A percentile compares a stretch with the other conserved stretches of the same genome.
These are phyloP conservation scores for Fusarium neocosmosporiellum DNA, from an alignment of 2,329 filamentous ascomycete genomes.

Conservation along the genomic window DNA sequence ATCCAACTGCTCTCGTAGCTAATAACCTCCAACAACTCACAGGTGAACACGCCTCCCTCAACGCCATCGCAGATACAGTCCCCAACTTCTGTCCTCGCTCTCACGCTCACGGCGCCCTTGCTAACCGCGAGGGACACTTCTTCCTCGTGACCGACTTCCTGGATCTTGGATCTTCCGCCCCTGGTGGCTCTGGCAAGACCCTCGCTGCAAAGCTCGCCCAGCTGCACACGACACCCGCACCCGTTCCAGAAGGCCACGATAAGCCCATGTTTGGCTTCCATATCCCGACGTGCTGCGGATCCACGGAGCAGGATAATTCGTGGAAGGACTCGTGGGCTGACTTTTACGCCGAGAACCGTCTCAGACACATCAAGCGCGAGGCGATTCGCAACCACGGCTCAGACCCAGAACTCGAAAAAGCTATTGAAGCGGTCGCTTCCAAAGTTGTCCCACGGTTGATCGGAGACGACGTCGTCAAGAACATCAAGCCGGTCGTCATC, in stretches of 20 bases:
- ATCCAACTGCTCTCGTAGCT: slow-evolving; percentile 1
- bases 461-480: slow-evolving; percentile 72
- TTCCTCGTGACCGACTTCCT: slow-evolving; percentile 85
- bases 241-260: slow-evolving; percentile 67
- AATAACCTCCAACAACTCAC: slow-evolving; percentile 15
- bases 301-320: slow-evolving; percentile 83
- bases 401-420: slow-evolving; percentile 69
- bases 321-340: slow-evolving; percentile 82
- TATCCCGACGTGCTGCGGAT: slow-evolving; percentile 85
- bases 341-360: slow-evolving; percentile 83
- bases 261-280: slow-evolving; percentile 84
- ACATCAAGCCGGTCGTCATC: slow-evolving; percentile 80
- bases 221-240: slow-evolving; percentile 81
- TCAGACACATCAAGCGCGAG: slow-evolving; percentile 72
- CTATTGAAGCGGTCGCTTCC: slow-evolving; percentile 73
- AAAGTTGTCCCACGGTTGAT: slow-evolving; percentile 82
- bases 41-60: slow-evolving; percentile 87
- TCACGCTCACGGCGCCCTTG: slow-evolving; percentile 75
- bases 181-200: slow-evolving; percentile 61
- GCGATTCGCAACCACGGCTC: slow-evolving; percentile 70
- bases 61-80: slow-evolving; percentile 78
- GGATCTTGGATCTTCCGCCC: slow-evolving; percentile 63
- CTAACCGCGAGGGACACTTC: slow-evolving; percentile 60
- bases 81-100: slow-evolving; percentile 81
- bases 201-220: slow-evolving; percentile 82